Percentiles rank a stretch among this genome's conserved stretches.
Evolutionary conservation across 345 rosid species (phyloP).

Genomic region (Arabidopsis thaliana): DNA sequence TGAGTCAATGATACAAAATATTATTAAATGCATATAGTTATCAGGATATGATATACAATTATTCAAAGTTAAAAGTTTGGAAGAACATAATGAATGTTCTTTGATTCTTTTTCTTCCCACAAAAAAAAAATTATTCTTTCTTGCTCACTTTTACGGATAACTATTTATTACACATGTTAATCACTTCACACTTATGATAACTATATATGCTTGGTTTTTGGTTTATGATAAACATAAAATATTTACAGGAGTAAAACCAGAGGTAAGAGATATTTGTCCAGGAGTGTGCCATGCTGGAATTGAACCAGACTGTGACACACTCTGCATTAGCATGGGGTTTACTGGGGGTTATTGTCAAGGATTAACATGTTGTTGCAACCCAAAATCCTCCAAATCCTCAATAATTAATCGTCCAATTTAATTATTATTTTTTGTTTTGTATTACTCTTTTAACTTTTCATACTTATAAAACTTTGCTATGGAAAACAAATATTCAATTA

Average conservation of each 20-base stretch:
- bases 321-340: background rate
- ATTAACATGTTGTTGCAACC: conserved; percentile 20
- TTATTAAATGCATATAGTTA: background rate
- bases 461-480: background rate
- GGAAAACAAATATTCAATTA: background rate
- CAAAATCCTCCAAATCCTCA: conserved; percentile 8
- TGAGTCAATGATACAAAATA: background rate
- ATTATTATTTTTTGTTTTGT: background rate
- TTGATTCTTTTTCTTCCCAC: background rate
- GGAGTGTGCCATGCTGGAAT: background rate
- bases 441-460: background rate
- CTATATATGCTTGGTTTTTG: background rate
- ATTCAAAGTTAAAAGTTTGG: background rate
- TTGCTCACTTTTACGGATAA: background rate
- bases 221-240: background rate
- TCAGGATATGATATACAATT: background rate
- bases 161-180: no score
- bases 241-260: conserved; percentile 3
- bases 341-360: conserved; percentile 9
- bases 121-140: background rate
- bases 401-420: background rate
- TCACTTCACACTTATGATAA: background rate
- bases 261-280: background rate
- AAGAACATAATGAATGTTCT: background rate
- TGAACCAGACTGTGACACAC: conserved; percentile 6